These are phyloP conservation scores for Cutaneotrichosporon curvatum DNA, from an alignment of 1,284 basidiomycete genomes.

Conservation along the genomic window DNA sequence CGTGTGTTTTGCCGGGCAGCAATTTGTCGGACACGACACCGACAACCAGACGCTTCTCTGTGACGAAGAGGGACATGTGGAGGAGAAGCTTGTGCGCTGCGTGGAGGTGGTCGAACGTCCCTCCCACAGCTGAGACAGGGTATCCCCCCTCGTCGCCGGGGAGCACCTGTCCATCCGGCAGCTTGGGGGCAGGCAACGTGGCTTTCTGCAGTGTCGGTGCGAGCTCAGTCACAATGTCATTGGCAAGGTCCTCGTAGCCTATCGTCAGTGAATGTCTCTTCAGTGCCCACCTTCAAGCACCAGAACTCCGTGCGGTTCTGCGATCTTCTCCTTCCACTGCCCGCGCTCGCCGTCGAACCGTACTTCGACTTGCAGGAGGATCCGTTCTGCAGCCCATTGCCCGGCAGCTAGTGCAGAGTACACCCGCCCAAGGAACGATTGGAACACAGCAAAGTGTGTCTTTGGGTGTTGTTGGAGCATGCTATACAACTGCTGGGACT, in stretches of 20 bases:
- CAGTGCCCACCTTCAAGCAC: conserved; percentile 15
- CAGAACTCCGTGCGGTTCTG: conserved; percentile 10
- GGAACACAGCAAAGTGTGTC: conserved; percentile 28
- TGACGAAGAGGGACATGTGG: conserved; percentile 79
- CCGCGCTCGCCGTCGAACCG: conserved; percentile 35
- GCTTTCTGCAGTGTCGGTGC: neutral
- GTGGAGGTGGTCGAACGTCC: conserved; percentile 96
- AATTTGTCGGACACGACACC: conserved; percentile 74
- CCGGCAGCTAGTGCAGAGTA: conserved; percentile 39
- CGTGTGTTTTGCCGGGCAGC: conserved; percentile 66
- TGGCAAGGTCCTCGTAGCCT: conserved; percentile 4
- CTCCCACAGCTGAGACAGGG: conserved; percentile 52
- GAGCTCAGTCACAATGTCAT: conserved; percentile 1
- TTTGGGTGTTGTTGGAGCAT: conserved; percentile 16
- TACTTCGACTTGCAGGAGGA: conserved; percentile 42
- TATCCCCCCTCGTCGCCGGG: conserved; percentile 10
- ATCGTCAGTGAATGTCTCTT: neutral
- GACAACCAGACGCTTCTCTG: conserved; percentile 71
- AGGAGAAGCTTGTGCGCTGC: conserved; percentile 96
- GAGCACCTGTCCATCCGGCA: neutral
- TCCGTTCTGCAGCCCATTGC: conserved; percentile 31
- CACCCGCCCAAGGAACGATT: conserved; percentile 38
- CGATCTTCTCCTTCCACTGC: conserved; percentile 20
- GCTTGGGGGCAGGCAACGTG: neutral
- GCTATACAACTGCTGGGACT: conserved; percentile 24